Percentiles rank a stretch among this genome's conserved stretches.
Conservation (phyloP, 2,329 filamentous ascomycete genomes). For the Fusarium udum region DNA sequence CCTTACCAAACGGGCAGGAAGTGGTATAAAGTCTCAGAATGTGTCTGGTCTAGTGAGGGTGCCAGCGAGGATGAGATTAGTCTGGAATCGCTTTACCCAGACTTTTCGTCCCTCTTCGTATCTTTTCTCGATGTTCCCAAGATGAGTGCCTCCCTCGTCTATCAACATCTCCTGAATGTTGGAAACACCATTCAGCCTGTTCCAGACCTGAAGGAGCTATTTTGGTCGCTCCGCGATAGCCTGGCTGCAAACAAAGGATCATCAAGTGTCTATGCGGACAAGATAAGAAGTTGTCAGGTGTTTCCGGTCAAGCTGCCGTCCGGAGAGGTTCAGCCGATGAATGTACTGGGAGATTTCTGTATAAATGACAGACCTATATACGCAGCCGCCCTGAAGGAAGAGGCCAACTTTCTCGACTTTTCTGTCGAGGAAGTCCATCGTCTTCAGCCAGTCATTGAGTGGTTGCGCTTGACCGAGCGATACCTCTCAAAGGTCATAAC, state of each 20-base stretch:
- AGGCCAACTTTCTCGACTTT: not conserved
- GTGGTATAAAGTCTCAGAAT: not conserved
- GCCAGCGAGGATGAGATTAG: not conserved
- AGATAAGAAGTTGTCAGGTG: not conserved
- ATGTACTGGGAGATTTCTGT: not conserved
- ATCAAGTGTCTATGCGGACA: not conserved
- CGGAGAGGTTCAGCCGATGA: not conserved
- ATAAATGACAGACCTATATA: not conserved
- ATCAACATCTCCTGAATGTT: not conserved
- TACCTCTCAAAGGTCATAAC: not conserved
- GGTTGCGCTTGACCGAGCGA: not conserved
- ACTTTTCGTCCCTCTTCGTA: not conserved
- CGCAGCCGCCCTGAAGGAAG: not conserved
- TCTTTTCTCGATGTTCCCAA: not conserved
- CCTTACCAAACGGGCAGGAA: fast-evolving
- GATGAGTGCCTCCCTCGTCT: not conserved
- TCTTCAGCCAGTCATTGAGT: not conserved
- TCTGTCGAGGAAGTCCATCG: not conserved
- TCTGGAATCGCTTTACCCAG: not conserved
- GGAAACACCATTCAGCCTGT: not conserved
- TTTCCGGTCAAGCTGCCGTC: not conserved
- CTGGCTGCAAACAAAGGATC: not conserved
- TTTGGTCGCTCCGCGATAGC: not conserved
- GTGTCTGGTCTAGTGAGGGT: not conserved
- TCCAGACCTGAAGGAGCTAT: not conserved